Evolutionary conservation across 164 flowering plant species (phyloP).

Genomic region (Vitis riparia): DNA sequence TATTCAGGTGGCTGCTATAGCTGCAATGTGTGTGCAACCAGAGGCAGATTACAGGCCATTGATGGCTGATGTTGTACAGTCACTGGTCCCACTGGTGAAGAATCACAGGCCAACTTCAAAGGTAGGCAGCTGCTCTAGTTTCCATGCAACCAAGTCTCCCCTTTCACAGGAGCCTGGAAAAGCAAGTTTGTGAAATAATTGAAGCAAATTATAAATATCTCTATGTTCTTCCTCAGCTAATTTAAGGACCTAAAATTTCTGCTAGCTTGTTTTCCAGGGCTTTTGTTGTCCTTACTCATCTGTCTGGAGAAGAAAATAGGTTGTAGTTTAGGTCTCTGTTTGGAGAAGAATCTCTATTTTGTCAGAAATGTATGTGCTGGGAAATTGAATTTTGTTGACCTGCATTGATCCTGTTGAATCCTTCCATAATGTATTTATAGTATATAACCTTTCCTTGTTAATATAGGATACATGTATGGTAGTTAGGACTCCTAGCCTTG

Average conservation of each 20-base stretch:
- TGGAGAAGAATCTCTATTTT: background rate
- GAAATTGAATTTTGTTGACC: too few species aligned
- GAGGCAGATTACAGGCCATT: slow-evolving; percentile 95
- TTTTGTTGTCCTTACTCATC: background rate
- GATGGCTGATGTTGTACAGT: slow-evolving; percentile 97
- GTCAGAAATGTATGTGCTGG: too few species aligned
- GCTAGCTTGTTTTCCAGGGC: background rate
- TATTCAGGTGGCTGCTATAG: slow-evolving; percentile 95
- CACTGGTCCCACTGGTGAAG: slow-evolving; percentile 81
- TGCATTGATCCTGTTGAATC: too few species aligned
- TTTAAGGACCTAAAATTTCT: background rate
- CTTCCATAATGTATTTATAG: too few species aligned
- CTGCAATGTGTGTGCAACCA: slow-evolving; percentile 98
- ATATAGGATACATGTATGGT: too few species aligned
- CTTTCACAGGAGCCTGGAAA: slow-evolving; percentile 14
- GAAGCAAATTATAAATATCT: background rate
- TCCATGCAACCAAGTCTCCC: slow-evolving; percentile 44
- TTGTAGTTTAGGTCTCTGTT: background rate
- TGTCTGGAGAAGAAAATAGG: background rate
- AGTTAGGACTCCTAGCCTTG: too few species aligned
- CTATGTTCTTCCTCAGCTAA: background rate
- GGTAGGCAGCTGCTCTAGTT: slow-evolving; percentile 49
- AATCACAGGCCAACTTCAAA: slow-evolving; percentile 48
- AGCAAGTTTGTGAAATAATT: slow-evolving; percentile 6
- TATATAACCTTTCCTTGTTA: too few species aligned